Percentiles rank a stretch among this genome's conserved stretches.
These are phyloP conservation scores for Sporobolomyces pararoseus DNA, from an alignment of 768 basidiomycete species.

Conservation along the genomic window DNA sequence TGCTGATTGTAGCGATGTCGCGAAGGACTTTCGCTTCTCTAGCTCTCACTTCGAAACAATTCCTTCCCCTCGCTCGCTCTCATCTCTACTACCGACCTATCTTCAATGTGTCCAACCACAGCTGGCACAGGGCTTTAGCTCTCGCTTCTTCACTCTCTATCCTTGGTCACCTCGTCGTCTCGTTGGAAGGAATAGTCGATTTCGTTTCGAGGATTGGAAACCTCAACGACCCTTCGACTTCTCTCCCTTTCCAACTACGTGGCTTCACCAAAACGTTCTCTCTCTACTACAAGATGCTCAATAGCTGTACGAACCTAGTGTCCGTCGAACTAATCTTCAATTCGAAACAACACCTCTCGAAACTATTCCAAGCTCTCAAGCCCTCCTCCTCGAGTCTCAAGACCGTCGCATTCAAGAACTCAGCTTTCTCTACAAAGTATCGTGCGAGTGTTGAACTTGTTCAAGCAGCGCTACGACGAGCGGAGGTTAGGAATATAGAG, in stretches of 20 bases:
- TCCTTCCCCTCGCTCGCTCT: neutral
- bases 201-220: neutral
- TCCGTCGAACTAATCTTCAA: neutral
- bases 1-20: neutral
- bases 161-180: neutral
- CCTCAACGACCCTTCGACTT: neutral
- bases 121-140: neutral
- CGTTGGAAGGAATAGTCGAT: conserved; percentile 3
- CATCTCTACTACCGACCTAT: neutral
- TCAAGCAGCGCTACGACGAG: too few species aligned
- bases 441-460: too few species aligned
- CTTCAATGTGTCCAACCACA: neutral
- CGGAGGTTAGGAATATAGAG: too few species aligned
- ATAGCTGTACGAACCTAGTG: neutral
- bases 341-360: neutral
- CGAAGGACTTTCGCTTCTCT: conserved; percentile 1
- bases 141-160: neutral
- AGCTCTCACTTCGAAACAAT: neutral
- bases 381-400: neutral
- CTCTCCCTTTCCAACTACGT: neutral
- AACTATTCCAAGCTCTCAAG: neutral
- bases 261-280: conserved; percentile 2
- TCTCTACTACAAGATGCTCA: neutral
- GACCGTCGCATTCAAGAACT: neutral
- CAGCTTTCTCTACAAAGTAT: neutral